Evolutionary conservation across 2,329 filamentous ascomycete genomes (phyloP).

Genomic region (Stachybotrys chartarum): DNA sequence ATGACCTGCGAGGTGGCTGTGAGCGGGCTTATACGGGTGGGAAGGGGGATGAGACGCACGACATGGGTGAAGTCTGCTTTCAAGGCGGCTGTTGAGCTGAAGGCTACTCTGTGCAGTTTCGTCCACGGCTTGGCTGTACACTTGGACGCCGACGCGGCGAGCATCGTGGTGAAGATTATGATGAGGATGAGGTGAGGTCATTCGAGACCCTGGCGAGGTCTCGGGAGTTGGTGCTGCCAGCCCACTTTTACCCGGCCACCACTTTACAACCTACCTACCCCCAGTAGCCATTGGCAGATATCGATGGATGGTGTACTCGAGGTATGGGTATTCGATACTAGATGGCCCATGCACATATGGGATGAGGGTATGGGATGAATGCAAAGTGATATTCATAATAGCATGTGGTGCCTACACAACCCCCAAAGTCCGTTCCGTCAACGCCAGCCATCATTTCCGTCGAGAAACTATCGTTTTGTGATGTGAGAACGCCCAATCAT

Average conservation of each 20-base stretch:
- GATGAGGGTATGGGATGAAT: too few species aligned
- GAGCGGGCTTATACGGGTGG: neutral
- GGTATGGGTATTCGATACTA: too few species aligned
- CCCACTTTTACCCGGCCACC: neutral
- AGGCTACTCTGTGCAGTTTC: slow-evolving; percentile 13
- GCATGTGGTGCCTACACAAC: too few species aligned
- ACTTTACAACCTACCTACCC: too few species aligned
- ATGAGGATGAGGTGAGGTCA: neutral
- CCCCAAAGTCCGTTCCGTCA: too few species aligned
- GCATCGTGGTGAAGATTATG: neutral
- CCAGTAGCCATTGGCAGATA: too few species aligned
- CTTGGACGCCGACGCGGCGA: neutral
- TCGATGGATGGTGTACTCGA: too few species aligned
- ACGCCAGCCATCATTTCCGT: neutral
- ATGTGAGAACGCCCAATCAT: neutral
- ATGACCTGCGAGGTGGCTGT: slow-evolving; percentile 34
- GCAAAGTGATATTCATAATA: too few species aligned
- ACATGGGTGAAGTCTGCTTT: slow-evolving; percentile 38
- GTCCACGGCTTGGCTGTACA: slow-evolving; percentile 4
- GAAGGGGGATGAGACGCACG: slow-evolving; percentile 20
- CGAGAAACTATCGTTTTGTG: neutral
- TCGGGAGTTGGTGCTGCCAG: neutral
- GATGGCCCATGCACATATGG: too few species aligned
- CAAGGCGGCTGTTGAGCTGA: slow-evolving; percentile 25
- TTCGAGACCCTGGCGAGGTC: too few species aligned